Conservation (phyloP, 441 rosid species). For the Corymbia calophylla region DNA sequence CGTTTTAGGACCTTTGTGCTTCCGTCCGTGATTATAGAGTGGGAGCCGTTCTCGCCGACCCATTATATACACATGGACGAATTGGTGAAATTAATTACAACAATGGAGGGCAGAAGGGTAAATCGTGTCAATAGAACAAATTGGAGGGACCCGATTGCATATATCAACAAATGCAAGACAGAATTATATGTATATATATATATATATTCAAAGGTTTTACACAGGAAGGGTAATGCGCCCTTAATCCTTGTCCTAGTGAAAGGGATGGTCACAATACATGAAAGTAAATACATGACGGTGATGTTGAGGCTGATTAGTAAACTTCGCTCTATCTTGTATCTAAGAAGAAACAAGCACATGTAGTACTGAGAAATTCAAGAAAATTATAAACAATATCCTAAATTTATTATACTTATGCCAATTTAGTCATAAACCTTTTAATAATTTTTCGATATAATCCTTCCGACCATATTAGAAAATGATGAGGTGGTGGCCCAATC, state of each 20-base stretch:
- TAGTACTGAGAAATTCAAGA: background rate
- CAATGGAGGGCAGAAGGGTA: background rate
- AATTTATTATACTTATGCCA: rapidly evolving
- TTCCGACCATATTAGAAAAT: rapidly evolving
- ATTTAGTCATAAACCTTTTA: rapidly evolving
- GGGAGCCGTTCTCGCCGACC: background rate
- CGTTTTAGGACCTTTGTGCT: background rate
- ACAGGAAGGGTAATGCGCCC: background rate
- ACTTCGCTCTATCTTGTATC: background rate
- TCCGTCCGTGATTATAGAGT: background rate
- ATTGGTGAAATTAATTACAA: too few relatives aligned
- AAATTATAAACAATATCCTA: too few relatives aligned
- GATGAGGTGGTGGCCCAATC: background rate
- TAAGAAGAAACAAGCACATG: background rate
- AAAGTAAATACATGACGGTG: background rate
- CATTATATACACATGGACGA: background rate
- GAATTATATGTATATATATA: background rate
- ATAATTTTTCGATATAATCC: too few relatives aligned
- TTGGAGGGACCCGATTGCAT: background rate
- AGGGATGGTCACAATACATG: background rate
- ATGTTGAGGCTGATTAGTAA: background rate
- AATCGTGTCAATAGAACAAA: background rate
- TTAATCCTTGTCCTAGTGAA: background rate
- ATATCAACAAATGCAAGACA: background rate
- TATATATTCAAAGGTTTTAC: background rate